These are phyloP conservation scores for Calvatia gigantea DNA, from an alignment of 768 basidiomycete species.

Conservation along the genomic window DNA sequence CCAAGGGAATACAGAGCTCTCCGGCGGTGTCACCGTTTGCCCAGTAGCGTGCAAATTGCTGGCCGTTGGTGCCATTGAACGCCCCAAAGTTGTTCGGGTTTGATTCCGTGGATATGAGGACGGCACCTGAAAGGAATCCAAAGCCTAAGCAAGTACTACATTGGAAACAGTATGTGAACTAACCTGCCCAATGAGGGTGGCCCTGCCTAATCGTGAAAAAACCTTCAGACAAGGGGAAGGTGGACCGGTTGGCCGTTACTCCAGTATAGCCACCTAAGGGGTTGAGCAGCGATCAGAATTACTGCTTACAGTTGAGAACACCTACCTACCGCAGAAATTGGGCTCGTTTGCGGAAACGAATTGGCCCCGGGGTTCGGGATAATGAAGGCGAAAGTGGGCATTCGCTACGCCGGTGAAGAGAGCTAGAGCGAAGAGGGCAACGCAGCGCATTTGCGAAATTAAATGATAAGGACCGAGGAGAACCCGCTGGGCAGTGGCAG, in stretches of 20 bases:
- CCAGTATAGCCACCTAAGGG: slow-evolving; percentile 55
- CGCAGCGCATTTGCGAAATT: slow-evolving; percentile 6
- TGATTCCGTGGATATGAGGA: slow-evolving; percentile 42
- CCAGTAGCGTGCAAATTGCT: slow-evolving; percentile 9
- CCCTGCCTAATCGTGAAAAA: slow-evolving; percentile 57
- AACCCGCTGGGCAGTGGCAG: not conserved
- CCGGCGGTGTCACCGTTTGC: slow-evolving; percentile 9
- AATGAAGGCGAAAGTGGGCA: slow-evolving; percentile 76
- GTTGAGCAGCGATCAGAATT: not conserved
- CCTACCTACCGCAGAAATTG: slow-evolving; percentile 55
- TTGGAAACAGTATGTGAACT: slow-evolving; percentile 15
- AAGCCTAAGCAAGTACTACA: not conserved
- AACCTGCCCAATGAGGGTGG: slow-evolving; percentile 54
- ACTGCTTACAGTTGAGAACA: not conserved
- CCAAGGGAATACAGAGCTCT: slow-evolving; percentile 16
- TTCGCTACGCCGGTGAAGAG: slow-evolving; percentile 36
- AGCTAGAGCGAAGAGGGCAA: slow-evolving; percentile 2
- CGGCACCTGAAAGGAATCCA: slow-evolving; percentile 29
- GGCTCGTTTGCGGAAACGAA: slow-evolving; percentile 57
- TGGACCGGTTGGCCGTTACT: slow-evolving; percentile 51
- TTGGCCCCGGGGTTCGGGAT: slow-evolving; percentile 62
- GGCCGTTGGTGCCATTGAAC: slow-evolving; percentile 37
- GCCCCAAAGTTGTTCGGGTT: slow-evolving; percentile 51
- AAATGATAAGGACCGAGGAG: too few species aligned
- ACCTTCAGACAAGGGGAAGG: slow-evolving; percentile 63